phyloP scores from a whole-genome alignment of 1,284 basidiomycete genomes.

The Vanrija pseudolonga region DNA sequence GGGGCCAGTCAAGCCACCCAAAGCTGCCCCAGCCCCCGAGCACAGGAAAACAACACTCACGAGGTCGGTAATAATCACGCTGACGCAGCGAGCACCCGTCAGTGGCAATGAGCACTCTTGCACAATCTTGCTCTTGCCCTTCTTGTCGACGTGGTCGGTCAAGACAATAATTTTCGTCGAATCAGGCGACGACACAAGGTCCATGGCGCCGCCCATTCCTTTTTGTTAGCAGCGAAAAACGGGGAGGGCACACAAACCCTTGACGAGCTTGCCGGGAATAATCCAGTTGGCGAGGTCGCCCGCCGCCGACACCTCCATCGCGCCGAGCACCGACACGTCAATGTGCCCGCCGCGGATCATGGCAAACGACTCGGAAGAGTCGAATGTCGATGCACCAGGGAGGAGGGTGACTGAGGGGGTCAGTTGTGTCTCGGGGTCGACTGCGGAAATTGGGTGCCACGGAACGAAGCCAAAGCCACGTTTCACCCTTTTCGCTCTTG shows the following conservation, averaged over 20 bases:
- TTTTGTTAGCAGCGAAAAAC: not conserved
- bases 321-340: slow-evolving; percentile 82
- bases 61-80: slow-evolving; percentile 87
- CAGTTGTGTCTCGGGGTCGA: not conserved
- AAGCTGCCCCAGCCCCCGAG: not conserved
- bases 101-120: slow-evolving; percentile 77
- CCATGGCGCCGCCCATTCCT: slow-evolving; percentile 91
- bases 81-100: slow-evolving; percentile 80
- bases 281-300: slow-evolving; percentile 96
- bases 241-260: slow-evolving; percentile 51
- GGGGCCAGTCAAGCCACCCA: no score
- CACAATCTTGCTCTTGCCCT: slow-evolving; percentile 83
- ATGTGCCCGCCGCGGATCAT: slow-evolving; percentile 97
- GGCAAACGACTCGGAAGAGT: slow-evolving; percentile 59
- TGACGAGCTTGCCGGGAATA: slow-evolving; percentile 89
- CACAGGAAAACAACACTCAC: not conserved
- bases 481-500: no score
- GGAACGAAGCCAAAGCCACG: no score
- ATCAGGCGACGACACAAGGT: slow-evolving; percentile 88
- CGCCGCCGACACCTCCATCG: slow-evolving; percentile 86
- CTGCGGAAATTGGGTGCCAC: no score
- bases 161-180: slow-evolving; percentile 58
- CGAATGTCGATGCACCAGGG: slow-evolving; percentile 88
- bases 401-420: slow-evolving; percentile 66
- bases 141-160: slow-evolving; percentile 54